Base-by-base conservation (phyloP, 2,329 filamentous ascomycete species). In the Bimuria novae-zelandiae region DNA sequence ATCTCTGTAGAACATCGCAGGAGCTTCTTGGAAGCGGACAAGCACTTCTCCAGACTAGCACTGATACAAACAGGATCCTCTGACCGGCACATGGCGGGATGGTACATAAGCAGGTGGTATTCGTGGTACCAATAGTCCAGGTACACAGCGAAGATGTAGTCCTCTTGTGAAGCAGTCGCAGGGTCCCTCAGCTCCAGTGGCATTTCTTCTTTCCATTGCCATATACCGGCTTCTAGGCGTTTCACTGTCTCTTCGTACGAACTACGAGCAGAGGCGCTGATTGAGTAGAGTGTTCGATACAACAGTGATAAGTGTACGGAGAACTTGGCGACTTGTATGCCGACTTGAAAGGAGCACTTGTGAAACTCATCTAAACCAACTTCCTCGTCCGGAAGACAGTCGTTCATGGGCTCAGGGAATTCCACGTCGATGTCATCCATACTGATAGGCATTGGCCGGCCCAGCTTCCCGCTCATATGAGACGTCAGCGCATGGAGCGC, bases 351-450 rank as follows among this genome's bases (percentile, higher is more conserved):
- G 1, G 80, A 80, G 68, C 89, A 93, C 39, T 82, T 82, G n/a
- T 73, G 75, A 64, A 76, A 78, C 2, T 73, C 62, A 14, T 68
- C 67, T 10, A 75, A 40, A 4, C 53, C 60, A 3, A 62, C 58
- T 16, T 84, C 76, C 32, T 89, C 85, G 0, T 82, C 83, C 0
- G 91, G 80, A 25, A 86, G 78, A 60, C 89, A 86, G 67, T 95
- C 91, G 22, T 87, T 80, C 27, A 92, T 80, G 4, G 85, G 76
- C 52, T 89, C 82, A 1, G 90, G 90, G 42, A 91, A 83, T 56
- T 91, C 89, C 30, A 89, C 84, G 63, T 95, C 90, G 61, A 92
- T 88, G 58, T 94, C 89, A 46, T 89, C 85, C 3, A 86, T 76
- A 10, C 84, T 82, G 42, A 94, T 82, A 1, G 87, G 84, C 82